Conservation (phyloP, 148 eudicot species). For the Chenopodium formosanum region DNA sequence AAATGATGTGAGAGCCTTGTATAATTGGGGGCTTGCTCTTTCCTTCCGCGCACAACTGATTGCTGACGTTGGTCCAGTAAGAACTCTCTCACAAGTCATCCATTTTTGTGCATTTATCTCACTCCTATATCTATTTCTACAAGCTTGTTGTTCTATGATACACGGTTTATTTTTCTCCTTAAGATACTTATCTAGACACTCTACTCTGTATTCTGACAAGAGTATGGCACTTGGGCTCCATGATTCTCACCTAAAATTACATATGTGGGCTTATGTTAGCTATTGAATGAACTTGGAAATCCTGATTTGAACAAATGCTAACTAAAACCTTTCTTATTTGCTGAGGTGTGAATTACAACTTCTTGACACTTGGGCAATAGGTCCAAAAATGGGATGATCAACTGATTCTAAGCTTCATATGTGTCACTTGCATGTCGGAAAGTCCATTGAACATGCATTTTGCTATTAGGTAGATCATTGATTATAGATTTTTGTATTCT, state of each 20-base stretch:
- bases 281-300: neutral
- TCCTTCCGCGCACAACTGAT: slow-evolving; percentile 87
- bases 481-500: neutral
- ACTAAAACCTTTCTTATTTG: neutral
- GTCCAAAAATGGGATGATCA: neutral
- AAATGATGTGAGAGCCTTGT: slow-evolving; percentile 83
- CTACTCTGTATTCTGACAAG: neutral
- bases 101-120: neutral
- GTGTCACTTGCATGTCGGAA: neutral
- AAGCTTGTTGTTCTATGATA: neutral
- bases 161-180: neutral
- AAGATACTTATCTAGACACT: neutral
- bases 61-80: slow-evolving; percentile 98
- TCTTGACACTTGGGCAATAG: neutral
- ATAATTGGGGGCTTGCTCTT: slow-evolving; percentile 98
- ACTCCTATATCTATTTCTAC: neutral
- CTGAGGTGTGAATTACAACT: neutral
- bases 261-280: no score
- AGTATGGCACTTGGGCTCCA: neutral
- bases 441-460: neutral
- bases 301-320: neutral
- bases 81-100: slow-evolving; percentile 11
- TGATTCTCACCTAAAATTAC: no score
- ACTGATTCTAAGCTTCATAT: neutral
- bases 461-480: neutral